Base-by-base conservation (phyloP, 1,284 basidiomycete genomes). In the Sanghuangporus baumii region DNA sequence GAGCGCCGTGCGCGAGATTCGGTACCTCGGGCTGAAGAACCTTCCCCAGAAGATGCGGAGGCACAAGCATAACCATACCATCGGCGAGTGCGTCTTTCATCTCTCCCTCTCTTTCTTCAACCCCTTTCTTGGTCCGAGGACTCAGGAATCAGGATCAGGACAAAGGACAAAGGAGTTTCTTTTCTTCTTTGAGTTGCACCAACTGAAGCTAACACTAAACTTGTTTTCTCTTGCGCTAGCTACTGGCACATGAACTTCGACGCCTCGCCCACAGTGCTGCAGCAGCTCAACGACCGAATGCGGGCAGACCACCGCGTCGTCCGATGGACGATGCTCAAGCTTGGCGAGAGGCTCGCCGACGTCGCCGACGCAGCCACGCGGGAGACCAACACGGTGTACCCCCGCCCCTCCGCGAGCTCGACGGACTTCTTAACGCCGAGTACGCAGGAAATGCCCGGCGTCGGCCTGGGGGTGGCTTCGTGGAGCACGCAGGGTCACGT, bases 211-310 rank as follows among this genome's bases (percentile, higher is more conserved):
- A 18, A 37, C 16, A 54, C 47, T 20, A 34, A 60, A 34, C 23
- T 40, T 36, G 8, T 37, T 20, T n/a, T 41, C 38, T 8, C 36
- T 23, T 16, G 11, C 52, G 34, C 16, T 69, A 95, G 93, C 71
- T 94, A 94, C 74, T 95, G 93, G 91, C 85, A 89, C 14, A 84
- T 95, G 79, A 84, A 94, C 72, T 95, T 94, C 72, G 93, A 95
- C 77, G 85, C 91, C 3, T 90, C 90, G 7, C 92, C 93, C 7
- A 78, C 78, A 56, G 85, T 85, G 0, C 79, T 94, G 62, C 77
- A 79, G 23, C 78, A 81, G 4, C 78, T 95, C 46, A 84, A 85
- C 67, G 76, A 77, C 26, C 79, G 89, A 60, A 81, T 95, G 74
- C 84, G 87, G 14, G 81, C 79, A 59, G 93, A 95, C 69, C 91